phyloP scores from a whole-genome alignment of 805 yeast genomes.

The Kodamaea kaohsiungensis region DNA sequence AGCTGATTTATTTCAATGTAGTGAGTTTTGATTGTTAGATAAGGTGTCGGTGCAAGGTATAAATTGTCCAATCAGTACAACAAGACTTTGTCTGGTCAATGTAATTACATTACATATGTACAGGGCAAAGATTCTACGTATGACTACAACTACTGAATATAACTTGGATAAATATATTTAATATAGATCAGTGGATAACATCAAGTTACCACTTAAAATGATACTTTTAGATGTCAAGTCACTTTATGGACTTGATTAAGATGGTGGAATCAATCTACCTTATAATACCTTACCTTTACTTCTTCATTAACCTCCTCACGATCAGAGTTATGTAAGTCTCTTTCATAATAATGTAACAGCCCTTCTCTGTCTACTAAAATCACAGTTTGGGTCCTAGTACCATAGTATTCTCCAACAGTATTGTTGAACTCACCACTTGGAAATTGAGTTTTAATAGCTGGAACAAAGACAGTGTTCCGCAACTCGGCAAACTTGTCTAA shows the following conservation, averaged over 20 bases:
- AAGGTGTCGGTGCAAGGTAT: too few relatives aligned
- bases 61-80: too few relatives aligned
- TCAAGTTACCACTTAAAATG: too few relatives aligned
- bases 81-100: too few relatives aligned
- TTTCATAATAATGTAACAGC: slow-evolving; percentile 60
- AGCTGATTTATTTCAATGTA: too few relatives aligned
- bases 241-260: not conserved
- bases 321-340: slow-evolving; percentile 26
- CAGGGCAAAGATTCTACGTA: too few relatives aligned
- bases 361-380: slow-evolving; percentile 57
- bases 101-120: too few relatives aligned
- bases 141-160: too few relatives aligned
- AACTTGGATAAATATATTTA: too few relatives aligned
- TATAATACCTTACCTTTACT: not conserved
- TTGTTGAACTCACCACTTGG: not conserved
- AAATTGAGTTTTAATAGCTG: slow-evolving; percentile 50
- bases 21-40: too few relatives aligned
- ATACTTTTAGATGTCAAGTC: too few relatives aligned
- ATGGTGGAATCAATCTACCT: not conserved
- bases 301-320: not conserved
- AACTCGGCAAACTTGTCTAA: slow-evolving; percentile 40
- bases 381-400: slow-evolving; percentile 86
- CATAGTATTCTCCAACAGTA: slow-evolving; percentile 58
- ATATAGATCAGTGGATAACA: too few relatives aligned
- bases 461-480: slow-evolving; percentile 66